A percentile compares a stretch with the other conserved stretches of the same genome.
phyloP scores from a whole-genome alignment of 345 rosid species.

The Acer negundo region DNA sequence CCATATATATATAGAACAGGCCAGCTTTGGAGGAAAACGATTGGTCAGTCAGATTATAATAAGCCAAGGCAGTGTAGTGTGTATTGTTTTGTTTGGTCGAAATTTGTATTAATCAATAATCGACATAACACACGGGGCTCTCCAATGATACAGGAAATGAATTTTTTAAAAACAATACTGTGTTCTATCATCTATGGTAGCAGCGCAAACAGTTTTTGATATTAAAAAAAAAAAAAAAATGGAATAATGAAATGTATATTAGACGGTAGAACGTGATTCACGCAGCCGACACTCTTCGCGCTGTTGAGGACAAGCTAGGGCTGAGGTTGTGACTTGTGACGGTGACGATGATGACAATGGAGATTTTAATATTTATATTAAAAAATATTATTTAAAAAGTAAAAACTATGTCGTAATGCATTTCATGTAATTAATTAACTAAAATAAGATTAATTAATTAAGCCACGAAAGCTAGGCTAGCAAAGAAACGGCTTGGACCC shows the following conservation, averaged over 20 bases:
- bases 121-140: neutral
- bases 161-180: neutral
- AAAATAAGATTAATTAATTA: neutral
- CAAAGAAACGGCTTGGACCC: slow-evolving; percentile 20
- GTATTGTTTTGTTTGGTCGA: neutral
- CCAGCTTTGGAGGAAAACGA: neutral
- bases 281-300: slow-evolving; percentile 25
- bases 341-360: slow-evolving; percentile 9
- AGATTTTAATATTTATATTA: slow-evolving; percentile 1
- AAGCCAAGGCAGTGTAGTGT: neutral
- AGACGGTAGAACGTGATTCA: slow-evolving; percentile 34
- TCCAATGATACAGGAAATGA: neutral
- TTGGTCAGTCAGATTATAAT: neutral
- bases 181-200: neutral
- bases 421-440: neutral
- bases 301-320: neutral
- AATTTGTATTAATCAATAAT: no score
- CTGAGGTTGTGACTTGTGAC: slow-evolving; percentile 21
- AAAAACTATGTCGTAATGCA: neutral
- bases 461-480: slow-evolving; percentile 7
- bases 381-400: no score
- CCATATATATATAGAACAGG: neutral
- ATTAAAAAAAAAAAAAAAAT: no score
- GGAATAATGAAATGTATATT: neutral
- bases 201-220: neutral